Conservation (phyloP, 495 filamentous ascomycete species). For the Bombardia bombarda region DNA sequence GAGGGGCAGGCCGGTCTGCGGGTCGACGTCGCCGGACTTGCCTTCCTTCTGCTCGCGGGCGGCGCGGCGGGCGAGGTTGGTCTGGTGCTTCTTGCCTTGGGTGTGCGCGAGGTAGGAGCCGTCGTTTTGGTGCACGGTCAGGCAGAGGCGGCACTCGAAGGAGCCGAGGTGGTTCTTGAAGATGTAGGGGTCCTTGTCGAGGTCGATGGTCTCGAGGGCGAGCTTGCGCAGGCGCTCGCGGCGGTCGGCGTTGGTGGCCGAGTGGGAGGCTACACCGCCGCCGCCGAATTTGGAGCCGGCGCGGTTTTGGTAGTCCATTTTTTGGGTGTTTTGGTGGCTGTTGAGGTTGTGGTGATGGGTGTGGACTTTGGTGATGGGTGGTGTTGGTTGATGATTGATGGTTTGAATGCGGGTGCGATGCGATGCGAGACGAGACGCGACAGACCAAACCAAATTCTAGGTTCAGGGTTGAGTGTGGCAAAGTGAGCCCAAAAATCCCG, state of each 20-base stretch:
- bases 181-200: constrained; percentile 99
- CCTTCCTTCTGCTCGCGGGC: constrained; percentile 90
- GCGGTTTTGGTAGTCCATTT: constrained; percentile 74
- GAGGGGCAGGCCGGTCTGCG: constrained; percentile 63
- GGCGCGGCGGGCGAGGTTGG: constrained; percentile 93
- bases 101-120: constrained; percentile 98
- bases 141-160: constrained; percentile 95
- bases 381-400: neutral
- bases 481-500: neutral
- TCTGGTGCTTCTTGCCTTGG: constrained; percentile 97
- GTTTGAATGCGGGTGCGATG: neutral
- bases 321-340: neutral
- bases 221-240: constrained; percentile 96
- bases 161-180: constrained; percentile 99
- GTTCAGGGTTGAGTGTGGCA: neutral
- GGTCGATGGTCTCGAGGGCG: constrained; percentile 95
- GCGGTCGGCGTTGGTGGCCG: constrained; percentile 90
- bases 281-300: constrained; percentile 97
- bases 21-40: constrained; percentile 57
- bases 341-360: neutral
- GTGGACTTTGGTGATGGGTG: neutral
- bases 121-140: constrained; percentile 99
- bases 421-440: too few relatives aligned
- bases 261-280: constrained; percentile 90
- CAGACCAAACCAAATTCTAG: too few relatives aligned